Conservation (phyloP, 768 basidiomycete genomes). For the Rhizopogon rudus region DNA sequence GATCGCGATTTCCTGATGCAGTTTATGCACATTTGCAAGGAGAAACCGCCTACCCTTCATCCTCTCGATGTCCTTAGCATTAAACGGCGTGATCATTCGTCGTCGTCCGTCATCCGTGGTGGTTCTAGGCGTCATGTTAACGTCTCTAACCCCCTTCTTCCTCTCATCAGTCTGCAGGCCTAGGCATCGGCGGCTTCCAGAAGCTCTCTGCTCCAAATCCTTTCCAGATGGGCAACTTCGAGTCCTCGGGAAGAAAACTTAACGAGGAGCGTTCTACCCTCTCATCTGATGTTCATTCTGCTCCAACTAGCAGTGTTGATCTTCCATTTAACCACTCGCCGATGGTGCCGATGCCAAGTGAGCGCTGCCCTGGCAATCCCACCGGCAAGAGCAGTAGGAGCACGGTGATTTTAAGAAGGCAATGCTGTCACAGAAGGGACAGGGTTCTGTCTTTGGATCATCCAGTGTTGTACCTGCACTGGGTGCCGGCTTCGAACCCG, state of each 20-base stretch:
- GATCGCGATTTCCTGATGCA: constrained; percentile 97
- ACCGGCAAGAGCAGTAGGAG: constrained; percentile 50
- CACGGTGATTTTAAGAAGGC: constrained; percentile 54
- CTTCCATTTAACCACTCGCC: constrained; percentile 53
- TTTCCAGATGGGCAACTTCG: constrained; percentile 51
- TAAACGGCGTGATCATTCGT: constrained; percentile 48
- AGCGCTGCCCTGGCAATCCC: no score
- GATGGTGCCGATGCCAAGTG: constrained; percentile 34
- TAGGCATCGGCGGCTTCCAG: constrained; percentile 32
- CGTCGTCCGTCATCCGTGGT: constrained; percentile 48
- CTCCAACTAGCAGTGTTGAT: constrained; percentile 46
- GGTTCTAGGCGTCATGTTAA: constrained; percentile 60
- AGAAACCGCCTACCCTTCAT: constrained; percentile 89
- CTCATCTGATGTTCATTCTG: constrained; percentile 42
- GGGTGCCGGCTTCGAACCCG: no score
- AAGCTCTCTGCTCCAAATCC: constrained; percentile 26
- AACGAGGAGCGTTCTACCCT: constrained; percentile 65
- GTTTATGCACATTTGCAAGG: constrained; percentile 92
- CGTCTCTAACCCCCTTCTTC: constrained; percentile 35
- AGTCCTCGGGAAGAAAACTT: constrained; percentile 48
- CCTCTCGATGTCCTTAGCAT: constrained; percentile 87
- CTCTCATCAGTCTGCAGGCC: constrained; percentile 46
- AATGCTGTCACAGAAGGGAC: constrained; percentile 9
- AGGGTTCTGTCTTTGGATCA: no score
- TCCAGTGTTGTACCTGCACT: no score